Evolutionary conservation across 306 rosid species (phyloP).

Genomic region (Acacia melanoxylon): DNA sequence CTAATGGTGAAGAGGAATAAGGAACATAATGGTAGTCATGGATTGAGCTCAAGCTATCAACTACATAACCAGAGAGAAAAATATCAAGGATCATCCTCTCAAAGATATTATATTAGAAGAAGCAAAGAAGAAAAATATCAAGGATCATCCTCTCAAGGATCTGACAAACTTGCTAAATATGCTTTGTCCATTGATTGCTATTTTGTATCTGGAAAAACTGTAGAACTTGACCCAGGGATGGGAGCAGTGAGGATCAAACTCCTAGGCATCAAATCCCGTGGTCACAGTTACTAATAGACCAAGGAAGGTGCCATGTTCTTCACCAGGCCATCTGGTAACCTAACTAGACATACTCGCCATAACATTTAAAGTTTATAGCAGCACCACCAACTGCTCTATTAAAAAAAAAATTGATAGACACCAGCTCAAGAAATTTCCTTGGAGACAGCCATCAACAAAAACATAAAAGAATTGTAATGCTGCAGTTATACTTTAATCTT

Average conservation of each 20-base stretch:
- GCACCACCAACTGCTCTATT: constrained; percentile 10
- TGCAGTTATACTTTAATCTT: constrained; percentile 3
- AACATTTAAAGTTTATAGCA: constrained; percentile 10
- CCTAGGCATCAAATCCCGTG: background rate
- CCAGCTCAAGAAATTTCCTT: constrained; percentile 6
- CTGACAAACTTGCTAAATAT: too few relatives aligned
- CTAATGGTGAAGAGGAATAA: too few relatives aligned
- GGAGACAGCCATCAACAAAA: constrained; percentile 1
- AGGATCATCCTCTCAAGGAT: too few relatives aligned
- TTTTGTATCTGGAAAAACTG: background rate
- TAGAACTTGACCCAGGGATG: background rate
- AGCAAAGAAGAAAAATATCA: too few relatives aligned
- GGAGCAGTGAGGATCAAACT: constrained; percentile 6
- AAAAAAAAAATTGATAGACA: background rate
- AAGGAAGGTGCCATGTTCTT: background rate
- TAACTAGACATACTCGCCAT: background rate
- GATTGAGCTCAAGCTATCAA: too few relatives aligned
- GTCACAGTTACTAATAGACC: background rate
- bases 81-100: too few relatives aligned
- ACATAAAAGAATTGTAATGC: background rate
- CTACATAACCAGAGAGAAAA: too few relatives aligned
- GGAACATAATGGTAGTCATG: too few relatives aligned
- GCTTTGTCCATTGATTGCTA: too few relatives aligned
- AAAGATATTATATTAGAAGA: too few relatives aligned
- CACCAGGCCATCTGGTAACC: constrained; percentile 2